Percentiles rank a stretch among this genome's conserved stretches.
Conservation (phyloP, 768 basidiomycete species). For the Tulasnella sp. region DNA sequence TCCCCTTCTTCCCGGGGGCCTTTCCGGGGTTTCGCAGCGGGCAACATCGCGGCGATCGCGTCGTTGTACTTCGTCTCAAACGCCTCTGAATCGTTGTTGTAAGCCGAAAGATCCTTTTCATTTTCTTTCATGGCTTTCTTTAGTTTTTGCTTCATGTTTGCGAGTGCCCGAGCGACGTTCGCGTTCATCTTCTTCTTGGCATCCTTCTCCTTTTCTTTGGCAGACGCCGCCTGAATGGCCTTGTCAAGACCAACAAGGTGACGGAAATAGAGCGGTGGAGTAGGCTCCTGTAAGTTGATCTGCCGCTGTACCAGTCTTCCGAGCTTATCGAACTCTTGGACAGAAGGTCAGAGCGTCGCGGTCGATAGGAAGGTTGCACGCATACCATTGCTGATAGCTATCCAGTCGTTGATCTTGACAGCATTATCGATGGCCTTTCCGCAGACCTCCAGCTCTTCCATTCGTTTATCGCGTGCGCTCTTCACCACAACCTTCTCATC, state of each 20-base stretch:
- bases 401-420: constrained; percentile 95
- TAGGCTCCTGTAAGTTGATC: constrained; percentile 70
- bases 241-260: constrained; percentile 62
- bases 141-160: constrained; percentile 95
- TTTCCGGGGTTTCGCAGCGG: constrained; percentile 23
- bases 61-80: constrained; percentile 64
- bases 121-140: constrained; percentile 85
- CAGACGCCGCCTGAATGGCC: constrained; percentile 55
- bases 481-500: constrained; percentile 57
- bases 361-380: constrained; percentile 21
- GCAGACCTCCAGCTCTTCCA: constrained; percentile 90
- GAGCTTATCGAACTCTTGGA: constrained; percentile 89
- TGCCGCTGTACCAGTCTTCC: constrained; percentile 79
- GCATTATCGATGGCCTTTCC: constrained; percentile 90
- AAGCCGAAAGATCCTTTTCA: constrained; percentile 66
- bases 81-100: constrained; percentile 77
- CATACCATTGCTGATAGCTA: constrained; percentile 74
- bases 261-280: constrained; percentile 76
- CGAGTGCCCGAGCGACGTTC: constrained; percentile 83
- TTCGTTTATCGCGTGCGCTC: constrained; percentile 81
- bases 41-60: constrained; percentile 34
- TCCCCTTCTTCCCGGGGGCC: constrained; percentile 29
- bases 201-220: constrained; percentile 89
- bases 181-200: constrained; percentile 96
- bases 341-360: neutral